These are phyloP conservation scores for Coemansia sp. DNA, from an alignment of 192 early-diverging fungal genomes.

Conservation along the genomic window DNA sequence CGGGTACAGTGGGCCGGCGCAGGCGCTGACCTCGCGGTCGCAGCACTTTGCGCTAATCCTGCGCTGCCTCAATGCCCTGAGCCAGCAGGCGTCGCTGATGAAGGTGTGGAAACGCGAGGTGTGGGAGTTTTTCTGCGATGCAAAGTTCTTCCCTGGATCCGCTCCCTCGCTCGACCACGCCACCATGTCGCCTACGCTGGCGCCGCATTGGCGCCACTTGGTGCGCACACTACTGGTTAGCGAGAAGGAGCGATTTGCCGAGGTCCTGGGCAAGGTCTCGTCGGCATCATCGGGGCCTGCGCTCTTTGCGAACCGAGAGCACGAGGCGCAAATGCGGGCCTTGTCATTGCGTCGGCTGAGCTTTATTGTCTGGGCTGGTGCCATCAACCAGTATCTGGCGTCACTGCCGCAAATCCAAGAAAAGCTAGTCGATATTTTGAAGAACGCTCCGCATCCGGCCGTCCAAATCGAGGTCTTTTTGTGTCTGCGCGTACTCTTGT, in stretches of 20 bases:
- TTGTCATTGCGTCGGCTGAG: constrained; percentile 75
- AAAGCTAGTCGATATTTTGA: constrained; percentile 87
- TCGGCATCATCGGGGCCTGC: constrained; percentile 63
- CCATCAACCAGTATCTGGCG: constrained; percentile 74
- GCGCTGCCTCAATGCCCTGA: constrained; percentile 34
- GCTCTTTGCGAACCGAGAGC: constrained; percentile 83
- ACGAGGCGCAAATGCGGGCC: constrained; percentile 72
- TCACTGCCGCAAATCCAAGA: constrained; percentile 83
- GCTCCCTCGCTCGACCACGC: constrained; percentile 14
- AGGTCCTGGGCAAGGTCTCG: constrained; percentile 74
- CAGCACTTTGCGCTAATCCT: constrained; percentile 43
- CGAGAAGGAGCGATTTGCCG: constrained; percentile 79
- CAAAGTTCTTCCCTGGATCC: constrained; percentile 53
- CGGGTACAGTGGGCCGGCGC: constrained; percentile 44
- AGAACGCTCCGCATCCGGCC: constrained; percentile 64
- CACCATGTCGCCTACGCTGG: constrained; percentile 36
- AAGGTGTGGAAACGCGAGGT: constrained; percentile 53
- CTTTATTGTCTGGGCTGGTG: constrained; percentile 76
- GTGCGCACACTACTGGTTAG: constrained; percentile 70
- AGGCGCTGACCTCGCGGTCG: constrained; percentile 28
- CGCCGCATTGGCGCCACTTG: constrained; percentile 69
- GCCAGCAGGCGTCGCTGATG: constrained; percentile 41
- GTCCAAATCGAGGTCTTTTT: constrained; percentile 86
- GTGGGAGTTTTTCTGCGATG: constrained; percentile 54
- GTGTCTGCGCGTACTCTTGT: constrained; percentile 79